Percentiles rank a stretch among this genome's conserved stretches.
phyloP scores from a whole-genome alignment of 495 filamentous ascomycete genomes.

The Aspergillus leporis region DNA sequence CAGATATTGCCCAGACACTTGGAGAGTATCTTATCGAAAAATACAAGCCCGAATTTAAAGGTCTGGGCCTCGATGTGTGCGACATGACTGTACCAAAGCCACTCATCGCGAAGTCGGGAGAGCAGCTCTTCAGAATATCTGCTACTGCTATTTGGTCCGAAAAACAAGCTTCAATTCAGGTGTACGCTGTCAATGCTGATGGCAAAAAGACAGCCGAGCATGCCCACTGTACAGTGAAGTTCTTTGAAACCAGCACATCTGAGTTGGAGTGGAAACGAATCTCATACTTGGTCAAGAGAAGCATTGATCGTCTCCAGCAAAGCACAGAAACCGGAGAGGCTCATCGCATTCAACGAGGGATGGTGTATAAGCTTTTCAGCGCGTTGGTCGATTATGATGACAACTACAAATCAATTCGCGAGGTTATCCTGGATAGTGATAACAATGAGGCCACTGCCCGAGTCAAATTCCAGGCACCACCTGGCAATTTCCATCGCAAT shows the following conservation, averaged over 20 bases:
- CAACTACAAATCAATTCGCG: conserved; percentile 59
- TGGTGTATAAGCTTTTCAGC: conserved; percentile 69
- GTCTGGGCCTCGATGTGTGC: conserved; percentile 60
- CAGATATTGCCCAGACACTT: conserved; percentile 75
- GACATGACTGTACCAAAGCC: conserved; percentile 70
- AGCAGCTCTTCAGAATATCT: conserved; percentile 47
- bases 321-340: conserved; percentile 14
- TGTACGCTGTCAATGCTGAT: background rate
- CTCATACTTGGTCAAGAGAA: conserved; percentile 21
- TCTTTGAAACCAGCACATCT: background rate
- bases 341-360: conserved; percentile 36
- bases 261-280: conserved; percentile 1
- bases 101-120: conserved; percentile 60
- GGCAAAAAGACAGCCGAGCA: conserved; percentile 5
- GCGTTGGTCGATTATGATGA: conserved; percentile 63
- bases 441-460: conserved; percentile 37
- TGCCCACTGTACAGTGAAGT: conserved; percentile 4
- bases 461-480: conserved; percentile 29
- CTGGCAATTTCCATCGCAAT: conserved; percentile 7
- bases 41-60: conserved; percentile 51
- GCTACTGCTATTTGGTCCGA: conserved; percentile 4
- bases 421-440: conserved; percentile 34
- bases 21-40: conserved; percentile 67
- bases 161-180: conserved; percentile 1
- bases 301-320: conserved; percentile 45